Conservation (phyloP, 306 rosid species). For the Prunus dulcis region DNA sequence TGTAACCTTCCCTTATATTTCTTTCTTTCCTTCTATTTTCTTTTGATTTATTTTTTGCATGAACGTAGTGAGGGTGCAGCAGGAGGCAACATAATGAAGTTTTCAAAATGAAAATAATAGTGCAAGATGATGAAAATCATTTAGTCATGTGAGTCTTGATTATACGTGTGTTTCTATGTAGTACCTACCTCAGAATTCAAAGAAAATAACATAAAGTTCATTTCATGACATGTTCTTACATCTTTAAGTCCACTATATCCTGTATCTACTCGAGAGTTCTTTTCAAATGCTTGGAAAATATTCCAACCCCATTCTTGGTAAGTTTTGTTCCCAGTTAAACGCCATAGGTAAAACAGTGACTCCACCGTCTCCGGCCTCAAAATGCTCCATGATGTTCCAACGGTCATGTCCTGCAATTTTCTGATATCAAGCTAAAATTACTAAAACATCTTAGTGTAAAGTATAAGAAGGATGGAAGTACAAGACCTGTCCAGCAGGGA, state of each 20-base stretch:
- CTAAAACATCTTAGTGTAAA: constrained; percentile 5
- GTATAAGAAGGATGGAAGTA: constrained; percentile 2
- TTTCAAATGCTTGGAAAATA: constrained; percentile 75
- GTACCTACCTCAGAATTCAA: neutral
- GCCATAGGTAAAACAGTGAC: constrained; percentile 77
- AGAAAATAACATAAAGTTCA: neutral
- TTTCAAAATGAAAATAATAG: neutral
- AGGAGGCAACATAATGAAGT: neutral
- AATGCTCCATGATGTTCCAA: constrained; percentile 71
- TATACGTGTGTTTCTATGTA: neutral
- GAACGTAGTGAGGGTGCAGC: neutral
- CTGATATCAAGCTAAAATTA: constrained; percentile 13
- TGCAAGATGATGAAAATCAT: constrained; percentile 4
- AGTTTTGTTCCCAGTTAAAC: constrained; percentile 70
- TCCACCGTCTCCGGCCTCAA: constrained; percentile 78
- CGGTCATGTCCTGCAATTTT: constrained; percentile 52
- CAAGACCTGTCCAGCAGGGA: constrained; percentile 53
- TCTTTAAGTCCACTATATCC: constrained; percentile 78
- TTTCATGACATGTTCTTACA: constrained; percentile 33
- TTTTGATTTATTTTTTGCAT: neutral
- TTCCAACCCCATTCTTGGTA: constrained; percentile 90
- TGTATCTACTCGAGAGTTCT: constrained; percentile 54
- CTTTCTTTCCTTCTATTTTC: neutral
- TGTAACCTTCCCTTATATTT: neutral
- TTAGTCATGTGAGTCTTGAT: neutral